Evolutionary conservation across 148 eudicot species (phyloP), one percentile per base, ranked within the genome.

Genomic region (Pharnaceum exiguum): DNA sequence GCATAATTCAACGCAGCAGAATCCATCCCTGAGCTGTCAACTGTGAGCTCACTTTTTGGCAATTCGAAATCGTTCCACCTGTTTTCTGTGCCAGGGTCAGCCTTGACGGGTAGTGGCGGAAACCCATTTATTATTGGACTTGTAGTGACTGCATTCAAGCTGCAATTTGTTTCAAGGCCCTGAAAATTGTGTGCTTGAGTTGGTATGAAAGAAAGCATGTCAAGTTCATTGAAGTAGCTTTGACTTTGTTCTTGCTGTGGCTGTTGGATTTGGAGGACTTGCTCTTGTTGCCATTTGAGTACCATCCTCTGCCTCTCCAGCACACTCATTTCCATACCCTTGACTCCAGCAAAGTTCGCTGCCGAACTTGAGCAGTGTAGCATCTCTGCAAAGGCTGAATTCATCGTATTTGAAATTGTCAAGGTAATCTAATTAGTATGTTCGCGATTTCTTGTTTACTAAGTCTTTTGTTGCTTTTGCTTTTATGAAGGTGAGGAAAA

Each of bases 211-310:
- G 70, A 53, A 16, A 71, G 66, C 66, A 71, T 31, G 40, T 49
- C 46, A 24, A 71, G 33, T 36, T 79, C 77, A 60, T 52, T 51
- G 27, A 74, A 76, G 60, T 55, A 67, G 55, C 64, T 57, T 32
- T 67, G 70, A 18, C 58, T 69, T 46, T 64, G 72, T 35, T 75
- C 67, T 23, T 69, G 77, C n/a, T 67, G 67, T 9, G 66, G 65
- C 12, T 46, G 74, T 22, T 61, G 68, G 11, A 52, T 23, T 21
- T 71, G 63, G 31, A 66, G 55, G 35, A 62, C 55, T 64, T 72
- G 83, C n/a, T 77, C 75, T 50, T 82, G 80, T 53, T 82, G 89
- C 82, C 80, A 71, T 50, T 79, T 77, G 27, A 80, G 46, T 31
- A 66, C 73, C 38, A 67, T 71, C 36, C 74, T 78, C 62, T 84